Conservation (phyloP, 495 filamentous ascomycete species). For the Wilcoxina mikolae region DNA sequence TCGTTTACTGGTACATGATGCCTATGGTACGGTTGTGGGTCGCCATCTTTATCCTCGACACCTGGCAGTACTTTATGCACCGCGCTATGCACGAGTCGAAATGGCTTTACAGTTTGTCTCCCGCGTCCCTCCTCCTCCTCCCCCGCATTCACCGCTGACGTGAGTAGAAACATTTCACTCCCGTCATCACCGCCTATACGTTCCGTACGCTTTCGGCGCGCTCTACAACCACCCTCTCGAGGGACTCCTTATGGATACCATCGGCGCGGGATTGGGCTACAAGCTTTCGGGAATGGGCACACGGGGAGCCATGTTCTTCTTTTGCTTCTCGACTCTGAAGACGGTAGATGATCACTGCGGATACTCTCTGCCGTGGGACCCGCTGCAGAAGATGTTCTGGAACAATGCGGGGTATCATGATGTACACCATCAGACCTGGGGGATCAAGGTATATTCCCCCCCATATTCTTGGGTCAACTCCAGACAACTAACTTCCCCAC, state of each 20-base stretch:
- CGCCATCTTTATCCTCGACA: slow-evolving; percentile 65
- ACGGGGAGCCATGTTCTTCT: slow-evolving; percentile 73
- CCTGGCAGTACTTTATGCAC: slow-evolving; percentile 95
- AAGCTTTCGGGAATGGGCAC: slow-evolving; percentile 59
- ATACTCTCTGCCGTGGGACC: slow-evolving; percentile 89
- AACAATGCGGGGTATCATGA: slow-evolving; percentile 96
- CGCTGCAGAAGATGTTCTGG: slow-evolving; percentile 72
- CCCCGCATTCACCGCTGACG: slow-evolving; percentile 1
- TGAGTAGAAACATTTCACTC: slow-evolving; percentile 68
- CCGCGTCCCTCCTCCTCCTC: neutral
- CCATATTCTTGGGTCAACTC: neutral
- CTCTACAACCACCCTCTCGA: slow-evolving; percentile 92
- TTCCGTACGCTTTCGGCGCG: slow-evolving; percentile 92
- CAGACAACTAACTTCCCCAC: slow-evolving; percentile 5
- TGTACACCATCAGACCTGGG: slow-evolving; percentile 98
- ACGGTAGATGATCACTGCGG: slow-evolving; percentile 97
- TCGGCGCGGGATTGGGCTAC: slow-evolving; percentile 69
- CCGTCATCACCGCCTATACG: slow-evolving; percentile 87
- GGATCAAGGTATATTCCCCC: slow-evolving; percentile 58
- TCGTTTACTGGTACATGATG: slow-evolving; percentile 63
- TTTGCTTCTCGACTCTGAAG: slow-evolving; percentile 72
- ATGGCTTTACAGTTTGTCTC: slow-evolving; percentile 79
- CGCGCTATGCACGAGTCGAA: slow-evolving; percentile 87
- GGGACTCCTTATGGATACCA: slow-evolving; percentile 82
- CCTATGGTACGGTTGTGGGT: slow-evolving; percentile 59